phyloP scores from a whole-genome alignment of 179 eudicot genomes.

The Drosera spatulata region DNA sequence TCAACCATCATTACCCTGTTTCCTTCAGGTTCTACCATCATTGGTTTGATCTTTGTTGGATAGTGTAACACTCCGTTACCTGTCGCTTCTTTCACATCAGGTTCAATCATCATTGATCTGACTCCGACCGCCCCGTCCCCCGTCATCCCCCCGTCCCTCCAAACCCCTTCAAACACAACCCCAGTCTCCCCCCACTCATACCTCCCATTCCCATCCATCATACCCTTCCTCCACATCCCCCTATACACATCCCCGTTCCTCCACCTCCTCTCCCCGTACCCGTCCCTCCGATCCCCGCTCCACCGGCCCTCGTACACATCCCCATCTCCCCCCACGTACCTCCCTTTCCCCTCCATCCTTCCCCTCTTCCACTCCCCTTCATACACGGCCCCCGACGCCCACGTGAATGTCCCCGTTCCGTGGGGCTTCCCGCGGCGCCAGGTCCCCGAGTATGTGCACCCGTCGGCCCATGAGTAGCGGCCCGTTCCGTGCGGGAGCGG shows the following conservation, averaged over 20 bases:
- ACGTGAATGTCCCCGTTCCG: slow-evolving; percentile 70
- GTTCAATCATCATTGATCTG: neutral
- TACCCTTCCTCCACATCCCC: slow-evolving; percentile 53
- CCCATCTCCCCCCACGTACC: slow-evolving; percentile 65
- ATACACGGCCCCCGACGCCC: slow-evolving; percentile 71
- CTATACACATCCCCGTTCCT: slow-evolving; percentile 74
- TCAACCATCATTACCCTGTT: slow-evolving; percentile 8
- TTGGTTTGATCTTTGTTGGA: slow-evolving; percentile 57
- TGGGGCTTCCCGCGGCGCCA: slow-evolving; percentile 69
- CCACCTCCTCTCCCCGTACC: slow-evolving; percentile 58
- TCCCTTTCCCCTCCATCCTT: slow-evolving; percentile 61
- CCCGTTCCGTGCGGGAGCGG: slow-evolving; percentile 78
- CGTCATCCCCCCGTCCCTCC: slow-evolving; percentile 71
- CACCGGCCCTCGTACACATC: slow-evolving; percentile 69
- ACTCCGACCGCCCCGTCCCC: slow-evolving; percentile 64
- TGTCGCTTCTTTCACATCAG: slow-evolving; percentile 75
- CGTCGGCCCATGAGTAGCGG: slow-evolving; percentile 77
- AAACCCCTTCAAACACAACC: slow-evolving; percentile 59
- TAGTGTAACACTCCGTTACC: slow-evolving; percentile 69
- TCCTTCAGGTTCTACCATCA: slow-evolving; percentile 51
- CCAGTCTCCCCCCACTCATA: slow-evolving; percentile 83
- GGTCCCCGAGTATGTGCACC: slow-evolving; percentile 83
- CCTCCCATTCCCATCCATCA: slow-evolving; percentile 68
- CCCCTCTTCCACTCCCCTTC: slow-evolving; percentile 59
- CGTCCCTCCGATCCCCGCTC: slow-evolving; percentile 58